A percentile compares a stretch with the other conserved stretches of the same genome.
Evolutionary conservation across 164 flowering plant species (phyloP).

Genomic region (Annona cherimola): DNA sequence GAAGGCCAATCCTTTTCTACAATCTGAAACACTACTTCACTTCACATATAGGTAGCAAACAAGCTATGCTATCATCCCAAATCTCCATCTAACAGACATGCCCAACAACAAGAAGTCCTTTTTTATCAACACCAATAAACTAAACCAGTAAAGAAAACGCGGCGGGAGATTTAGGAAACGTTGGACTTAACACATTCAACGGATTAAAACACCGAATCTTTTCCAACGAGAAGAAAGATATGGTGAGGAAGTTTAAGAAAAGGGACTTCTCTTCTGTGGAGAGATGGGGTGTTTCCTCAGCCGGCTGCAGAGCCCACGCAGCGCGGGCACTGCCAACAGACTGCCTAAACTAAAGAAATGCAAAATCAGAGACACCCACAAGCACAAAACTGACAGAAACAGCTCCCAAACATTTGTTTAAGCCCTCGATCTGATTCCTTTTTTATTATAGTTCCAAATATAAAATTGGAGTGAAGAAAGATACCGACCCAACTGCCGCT

Average conservation of each 20-base stretch:
- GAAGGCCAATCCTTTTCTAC: constrained; percentile 8
- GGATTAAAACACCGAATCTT: constrained; percentile 41
- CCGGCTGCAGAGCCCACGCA: constrained; percentile 73
- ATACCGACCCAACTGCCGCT: constrained; percentile 29
- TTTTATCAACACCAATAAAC: constrained; percentile 14
- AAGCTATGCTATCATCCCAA: background rate
- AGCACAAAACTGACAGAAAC: constrained; percentile 56
- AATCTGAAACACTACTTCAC: constrained; percentile 12
- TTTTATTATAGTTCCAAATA: constrained; percentile 15
- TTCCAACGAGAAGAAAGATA: constrained; percentile 31
- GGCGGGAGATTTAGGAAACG: constrained; percentile 24
- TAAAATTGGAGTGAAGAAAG: constrained; percentile 10
- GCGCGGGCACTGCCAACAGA: constrained; percentile 56
- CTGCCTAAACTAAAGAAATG: constrained; percentile 40
- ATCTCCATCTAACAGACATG: constrained; percentile 6
- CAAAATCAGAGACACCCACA: constrained; percentile 41
- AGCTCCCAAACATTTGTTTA: constrained; percentile 25
- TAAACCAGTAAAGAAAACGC: constrained; percentile 16
- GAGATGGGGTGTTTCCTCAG: constrained; percentile 74
- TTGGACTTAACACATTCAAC: constrained; percentile 30
- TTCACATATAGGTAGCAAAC: constrained; percentile 19
- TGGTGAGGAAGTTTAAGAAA: constrained; percentile 8
- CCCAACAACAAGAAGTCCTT: constrained; percentile 8
- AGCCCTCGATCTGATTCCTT: constrained; percentile 21
- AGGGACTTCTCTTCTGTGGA: constrained; percentile 20